These are phyloP conservation scores for Cercospora sp. DNA, from an alignment of 2,329 filamentous ascomycete genomes.

Conservation along the genomic window DNA sequence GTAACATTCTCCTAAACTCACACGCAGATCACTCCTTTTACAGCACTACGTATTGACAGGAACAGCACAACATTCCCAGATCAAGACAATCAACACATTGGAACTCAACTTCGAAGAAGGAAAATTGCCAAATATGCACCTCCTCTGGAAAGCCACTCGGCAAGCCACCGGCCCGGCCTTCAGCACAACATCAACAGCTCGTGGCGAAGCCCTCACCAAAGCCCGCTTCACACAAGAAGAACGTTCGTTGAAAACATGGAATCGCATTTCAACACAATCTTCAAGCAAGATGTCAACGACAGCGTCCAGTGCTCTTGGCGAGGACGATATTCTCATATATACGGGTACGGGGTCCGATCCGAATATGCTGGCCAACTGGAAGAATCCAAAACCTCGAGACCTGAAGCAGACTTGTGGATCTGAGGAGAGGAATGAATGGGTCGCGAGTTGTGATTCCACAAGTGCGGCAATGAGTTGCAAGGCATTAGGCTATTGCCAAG, in stretches of 20 bases:
- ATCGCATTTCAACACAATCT: slow-evolving; percentile 4
- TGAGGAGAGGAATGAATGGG: slow-evolving; percentile 4
- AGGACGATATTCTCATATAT: slow-evolving; percentile 8
- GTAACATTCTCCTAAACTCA: background rate
- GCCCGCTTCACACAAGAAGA: slow-evolving; percentile 12
- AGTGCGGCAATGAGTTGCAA: slow-evolving; percentile 1
- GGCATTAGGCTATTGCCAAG: slow-evolving; percentile 4
- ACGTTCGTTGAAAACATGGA: background rate
- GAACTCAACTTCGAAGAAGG: background rate
- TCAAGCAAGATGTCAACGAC: slow-evolving; percentile 7
- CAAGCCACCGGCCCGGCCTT: slow-evolving; percentile 12
- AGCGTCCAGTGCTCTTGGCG: background rate
- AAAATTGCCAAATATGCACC: slow-evolving; percentile 1
- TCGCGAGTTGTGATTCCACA: slow-evolving; percentile 1
- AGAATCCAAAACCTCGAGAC: slow-evolving; percentile 5
- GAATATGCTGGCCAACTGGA: slow-evolving; percentile 7
- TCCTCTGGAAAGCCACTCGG: slow-evolving; percentile 14
- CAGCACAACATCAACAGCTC: slow-evolving; percentile 11
- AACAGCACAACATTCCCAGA: background rate
- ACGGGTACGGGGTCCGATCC: background rate
- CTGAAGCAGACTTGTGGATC: slow-evolving; percentile 2
- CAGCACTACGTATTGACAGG: background rate
- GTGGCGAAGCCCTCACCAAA: slow-evolving; percentile 6
- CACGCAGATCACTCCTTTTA: background rate
- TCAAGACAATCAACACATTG: background rate